Base-by-base conservation (phyloP, 2,329 filamentous ascomycete species). In the Aureobasidium sp. region DNA sequence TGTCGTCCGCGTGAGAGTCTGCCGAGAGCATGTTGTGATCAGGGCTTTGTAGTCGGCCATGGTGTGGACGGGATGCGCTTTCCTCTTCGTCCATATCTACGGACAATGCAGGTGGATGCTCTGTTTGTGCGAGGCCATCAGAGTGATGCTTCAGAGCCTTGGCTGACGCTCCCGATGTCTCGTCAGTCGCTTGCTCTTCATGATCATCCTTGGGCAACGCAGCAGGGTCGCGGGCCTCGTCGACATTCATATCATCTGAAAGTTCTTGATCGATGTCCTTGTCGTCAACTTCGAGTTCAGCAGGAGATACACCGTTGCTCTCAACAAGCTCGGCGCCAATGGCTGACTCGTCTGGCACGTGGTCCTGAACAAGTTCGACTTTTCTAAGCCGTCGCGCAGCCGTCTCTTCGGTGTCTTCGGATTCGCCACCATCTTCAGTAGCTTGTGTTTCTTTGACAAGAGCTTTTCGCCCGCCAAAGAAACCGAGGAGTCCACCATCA, bases 381-480 rank as follows among this genome's bases (percentile, higher is more conserved):
- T 32, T 40, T 30, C 57, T 56, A 19, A 55, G 56, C 27, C 42
- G 11, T 27, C 10, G 25, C 58, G 56, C 11, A 11, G 30, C 38
- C 7, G 24, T 29, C 12, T 60, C 60, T 16, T 68, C 64, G 3
- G 12, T 24, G n/a, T 62, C 62, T 29, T 65, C 56, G 10, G 58
- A 56, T 38, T 58, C 59, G 29, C 61, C 56, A 50, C 60, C 63
- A 24, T 50, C 64, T 35, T 11, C 5, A 19, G 69, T 62, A 16
- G 64, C 59, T 24, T 61, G 59, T 24, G 55, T 60, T 34, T 55
- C 60, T 51, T 63, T 59, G 22, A 57, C 44, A n/a, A 58, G 47
- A 30, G 38, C 29, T 35, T 53, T 56, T 4, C 56, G 61, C 16
- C 61, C 52, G 50, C 58, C 12, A 54, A 60, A 25, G 67, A 66